These are phyloP conservation scores for Boletus coccyginus DNA, from an alignment of 768 basidiomycete genomes.

Conservation along the genomic window DNA sequence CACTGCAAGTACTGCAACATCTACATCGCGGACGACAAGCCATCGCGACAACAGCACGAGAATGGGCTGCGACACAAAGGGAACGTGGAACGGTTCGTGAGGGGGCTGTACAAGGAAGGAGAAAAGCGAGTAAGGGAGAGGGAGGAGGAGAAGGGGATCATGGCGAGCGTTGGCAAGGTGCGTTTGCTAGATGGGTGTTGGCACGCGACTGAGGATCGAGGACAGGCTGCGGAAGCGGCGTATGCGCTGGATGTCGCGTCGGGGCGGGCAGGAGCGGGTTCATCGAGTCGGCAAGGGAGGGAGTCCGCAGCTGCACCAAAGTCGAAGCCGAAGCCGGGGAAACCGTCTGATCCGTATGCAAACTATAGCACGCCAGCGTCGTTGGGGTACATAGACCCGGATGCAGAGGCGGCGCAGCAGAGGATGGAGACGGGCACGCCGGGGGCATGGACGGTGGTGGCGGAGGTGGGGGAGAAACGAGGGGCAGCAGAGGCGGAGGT, in stretches of 20 bases:
- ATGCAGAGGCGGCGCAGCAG: constrained; percentile 64
- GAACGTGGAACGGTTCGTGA: constrained; percentile 87
- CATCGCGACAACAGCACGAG: constrained; percentile 90
- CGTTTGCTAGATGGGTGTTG: not conserved
- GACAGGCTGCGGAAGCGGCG: constrained; percentile 74
- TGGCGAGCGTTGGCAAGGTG: constrained; percentile 82
- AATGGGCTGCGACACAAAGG: constrained; percentile 93
- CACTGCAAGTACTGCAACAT: constrained; percentile 98
- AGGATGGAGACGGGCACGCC: constrained; percentile 64
- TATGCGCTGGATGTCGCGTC: constrained; percentile 76
- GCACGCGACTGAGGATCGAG: not conserved
- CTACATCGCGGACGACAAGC: constrained; percentile 93
- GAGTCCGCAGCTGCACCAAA: constrained; percentile 25
- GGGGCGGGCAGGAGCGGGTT: constrained; percentile 43
- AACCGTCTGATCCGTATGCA: constrained; percentile 63
- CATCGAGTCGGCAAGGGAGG: constrained; percentile 12
- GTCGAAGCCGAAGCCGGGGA: constrained; percentile 42
- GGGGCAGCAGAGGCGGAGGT: constrained; percentile 42
- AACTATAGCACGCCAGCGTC: constrained; percentile 89
- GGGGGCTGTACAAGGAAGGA: constrained; percentile 89
- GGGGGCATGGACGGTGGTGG: constrained; percentile 76
- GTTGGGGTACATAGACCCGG: constrained; percentile 77
- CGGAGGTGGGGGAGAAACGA: constrained; percentile 28
- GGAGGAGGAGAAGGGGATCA: constrained; percentile 85
- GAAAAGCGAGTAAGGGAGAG: constrained; percentile 82